Conservation (phyloP, 306 rosid genomes). For the Geum urbanum region DNA sequence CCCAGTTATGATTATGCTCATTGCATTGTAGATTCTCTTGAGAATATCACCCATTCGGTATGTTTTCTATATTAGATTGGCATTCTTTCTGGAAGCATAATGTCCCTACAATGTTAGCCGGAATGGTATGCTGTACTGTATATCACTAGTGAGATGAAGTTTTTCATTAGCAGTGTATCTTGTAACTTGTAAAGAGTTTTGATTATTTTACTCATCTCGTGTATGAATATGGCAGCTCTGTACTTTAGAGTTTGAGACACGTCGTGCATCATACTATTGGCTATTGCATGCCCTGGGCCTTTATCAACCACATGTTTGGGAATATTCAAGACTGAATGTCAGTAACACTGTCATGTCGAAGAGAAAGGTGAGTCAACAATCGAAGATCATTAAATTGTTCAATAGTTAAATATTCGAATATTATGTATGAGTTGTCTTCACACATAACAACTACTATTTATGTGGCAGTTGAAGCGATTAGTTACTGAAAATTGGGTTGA, state of each 20-base stretch:
- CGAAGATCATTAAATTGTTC: constrained; percentile 4
- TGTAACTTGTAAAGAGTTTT: constrained; percentile 11
- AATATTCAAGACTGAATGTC: constrained; percentile 86
- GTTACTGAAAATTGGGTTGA: constrained; percentile 93
- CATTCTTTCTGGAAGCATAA: neutral
- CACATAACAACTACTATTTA: constrained; percentile 21
- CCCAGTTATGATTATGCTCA: constrained; percentile 98
- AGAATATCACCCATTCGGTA: constrained; percentile 95
- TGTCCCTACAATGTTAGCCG: neutral
- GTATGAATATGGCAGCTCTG: constrained; percentile 58
- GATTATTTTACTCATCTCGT: constrained; percentile 15
- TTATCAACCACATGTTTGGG: constrained; percentile 96
- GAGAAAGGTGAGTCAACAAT: constrained; percentile 67
- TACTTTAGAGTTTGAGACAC: constrained; percentile 97
- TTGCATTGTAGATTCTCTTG: constrained; percentile 97
- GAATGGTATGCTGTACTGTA: neutral
- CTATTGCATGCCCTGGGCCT: constrained; percentile 64
- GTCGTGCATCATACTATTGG: constrained; percentile 97
- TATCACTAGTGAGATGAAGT: neutral
- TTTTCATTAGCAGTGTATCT: neutral
- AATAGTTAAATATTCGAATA: neutral
- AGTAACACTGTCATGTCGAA: constrained; percentile 94
- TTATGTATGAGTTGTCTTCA: constrained; percentile 1
- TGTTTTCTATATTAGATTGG: constrained; percentile 23
- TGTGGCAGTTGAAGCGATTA: constrained; percentile 69